Conservation (phyloP, 2,329 filamentous ascomycete genomes). For the Venturia pyrina region DNA sequence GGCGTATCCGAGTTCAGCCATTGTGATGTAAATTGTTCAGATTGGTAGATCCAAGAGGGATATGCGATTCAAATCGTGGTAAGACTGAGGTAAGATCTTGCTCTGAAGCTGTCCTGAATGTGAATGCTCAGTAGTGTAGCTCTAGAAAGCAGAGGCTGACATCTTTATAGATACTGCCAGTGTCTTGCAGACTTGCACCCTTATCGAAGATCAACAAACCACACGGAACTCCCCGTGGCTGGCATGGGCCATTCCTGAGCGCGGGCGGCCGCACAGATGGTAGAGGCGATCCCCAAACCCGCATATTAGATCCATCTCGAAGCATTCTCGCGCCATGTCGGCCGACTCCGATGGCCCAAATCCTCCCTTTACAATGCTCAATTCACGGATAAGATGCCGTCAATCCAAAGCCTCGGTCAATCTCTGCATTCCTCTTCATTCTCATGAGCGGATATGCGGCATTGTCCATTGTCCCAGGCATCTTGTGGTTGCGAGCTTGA, state of each 20-base stretch:
- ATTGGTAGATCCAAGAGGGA: neutral
- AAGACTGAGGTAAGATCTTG: too few relatives aligned
- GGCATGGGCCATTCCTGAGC: neutral
- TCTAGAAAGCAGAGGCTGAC: neutral
- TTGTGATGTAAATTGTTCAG: conserved; percentile 17
- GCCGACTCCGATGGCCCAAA: neutral
- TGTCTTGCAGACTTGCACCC: neutral
- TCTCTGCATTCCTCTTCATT: neutral
- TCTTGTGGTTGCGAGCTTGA: neutral
- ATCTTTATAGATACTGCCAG: neutral
- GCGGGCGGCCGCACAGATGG: neutral
- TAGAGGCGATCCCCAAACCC: neutral
- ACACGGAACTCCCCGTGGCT: neutral
- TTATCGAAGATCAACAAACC: neutral
- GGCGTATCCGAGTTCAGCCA: conserved; percentile 45
- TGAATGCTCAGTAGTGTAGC: neutral
- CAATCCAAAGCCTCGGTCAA: neutral
- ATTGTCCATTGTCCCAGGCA: neutral
- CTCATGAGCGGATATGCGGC: neutral
- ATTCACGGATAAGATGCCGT: conserved; percentile 3
- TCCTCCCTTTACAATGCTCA: neutral
- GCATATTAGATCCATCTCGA: neutral
- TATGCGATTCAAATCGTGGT: too few relatives aligned
- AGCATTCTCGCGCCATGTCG: conserved; percentile 1
- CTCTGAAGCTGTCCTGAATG: neutral